Percentiles rank a stretch among this genome's conserved stretches.
These are phyloP conservation scores for Epichloe gansuensis DNA, from an alignment of 2,329 filamentous ascomycete genomes.

Conservation along the genomic window DNA sequence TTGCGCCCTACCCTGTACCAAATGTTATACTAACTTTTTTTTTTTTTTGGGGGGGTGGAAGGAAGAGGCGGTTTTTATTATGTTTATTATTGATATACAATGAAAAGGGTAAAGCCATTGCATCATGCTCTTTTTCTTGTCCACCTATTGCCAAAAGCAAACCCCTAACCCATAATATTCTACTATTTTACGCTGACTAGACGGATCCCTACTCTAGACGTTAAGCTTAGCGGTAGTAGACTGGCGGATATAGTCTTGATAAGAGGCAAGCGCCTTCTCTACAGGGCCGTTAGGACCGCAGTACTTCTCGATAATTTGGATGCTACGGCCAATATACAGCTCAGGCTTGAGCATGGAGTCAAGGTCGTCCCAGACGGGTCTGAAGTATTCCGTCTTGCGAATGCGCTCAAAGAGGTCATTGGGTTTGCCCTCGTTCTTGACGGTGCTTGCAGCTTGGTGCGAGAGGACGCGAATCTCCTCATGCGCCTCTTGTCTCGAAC, in stretches of 20 bases:
- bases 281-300: constrained; percentile 28
- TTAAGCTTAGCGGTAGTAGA: constrained; percentile 5
- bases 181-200: no score
- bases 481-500: constrained; percentile 68
- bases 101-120: no score
- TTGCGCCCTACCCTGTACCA: no score
- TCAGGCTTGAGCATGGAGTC: constrained; percentile 55
- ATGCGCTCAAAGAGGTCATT: constrained; percentile 81
- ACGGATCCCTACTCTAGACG: background rate
- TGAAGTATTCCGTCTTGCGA: constrained; percentile 60
- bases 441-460: constrained; percentile 57
- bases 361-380: constrained; percentile 55
- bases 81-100: no score
- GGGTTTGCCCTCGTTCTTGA: constrained; percentile 47
- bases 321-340: constrained; percentile 34
- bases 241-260: constrained; percentile 20
- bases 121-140: no score
- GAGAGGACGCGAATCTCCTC: constrained; percentile 77
- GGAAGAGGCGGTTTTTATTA: no score
- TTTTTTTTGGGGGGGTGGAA: no score
- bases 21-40: no score
- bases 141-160: no score
- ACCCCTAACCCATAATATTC: no score
- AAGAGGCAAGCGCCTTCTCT: constrained; percentile 27
- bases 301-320: constrained; percentile 32